Percentiles rank a stretch among this genome's conserved stretches.
Conservation (phyloP, 139 green algal genomes). For the Ettlia oleoabundans region DNA sequence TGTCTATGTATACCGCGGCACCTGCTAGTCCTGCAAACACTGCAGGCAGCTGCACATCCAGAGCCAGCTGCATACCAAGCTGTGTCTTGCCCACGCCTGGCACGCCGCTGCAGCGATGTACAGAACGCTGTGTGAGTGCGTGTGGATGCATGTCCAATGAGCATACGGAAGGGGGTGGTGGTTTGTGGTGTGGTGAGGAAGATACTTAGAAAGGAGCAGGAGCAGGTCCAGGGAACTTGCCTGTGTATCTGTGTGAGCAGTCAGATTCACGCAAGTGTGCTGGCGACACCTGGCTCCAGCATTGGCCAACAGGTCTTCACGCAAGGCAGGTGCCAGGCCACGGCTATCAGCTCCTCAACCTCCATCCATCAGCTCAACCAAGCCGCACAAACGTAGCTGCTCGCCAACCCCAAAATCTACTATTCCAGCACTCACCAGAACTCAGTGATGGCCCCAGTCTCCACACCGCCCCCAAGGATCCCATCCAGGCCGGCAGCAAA, state of each 20-base stretch:
- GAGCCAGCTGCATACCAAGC: constrained; percentile 78
- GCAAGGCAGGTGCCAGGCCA: too few relatives aligned
- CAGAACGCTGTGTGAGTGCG: too few relatives aligned
- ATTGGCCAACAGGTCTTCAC: too few relatives aligned
- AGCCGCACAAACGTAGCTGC: too few relatives aligned
- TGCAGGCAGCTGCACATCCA: constrained; percentile 76
- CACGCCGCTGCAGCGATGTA: constrained; percentile 67
- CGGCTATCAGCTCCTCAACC: not conserved
- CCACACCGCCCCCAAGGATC: constrained; percentile 73
- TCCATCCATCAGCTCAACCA: too few relatives aligned
- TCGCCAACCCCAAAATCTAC: too few relatives aligned
- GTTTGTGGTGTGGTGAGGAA: not conserved
- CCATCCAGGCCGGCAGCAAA: constrained; percentile 66
- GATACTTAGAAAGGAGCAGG: too few relatives aligned
- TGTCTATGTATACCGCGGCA: constrained; percentile 84
- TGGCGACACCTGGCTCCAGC: too few relatives aligned
- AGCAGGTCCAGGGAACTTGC: too few relatives aligned
- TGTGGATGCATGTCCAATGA: too few relatives aligned
- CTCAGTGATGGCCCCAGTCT: constrained; percentile 71
- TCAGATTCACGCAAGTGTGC: too few relatives aligned
- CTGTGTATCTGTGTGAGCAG: too few relatives aligned
- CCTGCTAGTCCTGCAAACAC: constrained; percentile 67
- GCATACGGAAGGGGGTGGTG: not conserved
- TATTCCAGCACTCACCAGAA: constrained; percentile 70
- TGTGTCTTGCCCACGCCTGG: constrained; percentile 88